Percentiles rank a stretch among this genome's conserved stretches.
Conservation (phyloP, 352 stramenopile species). For the Nothophytophthora sp. region DNA sequence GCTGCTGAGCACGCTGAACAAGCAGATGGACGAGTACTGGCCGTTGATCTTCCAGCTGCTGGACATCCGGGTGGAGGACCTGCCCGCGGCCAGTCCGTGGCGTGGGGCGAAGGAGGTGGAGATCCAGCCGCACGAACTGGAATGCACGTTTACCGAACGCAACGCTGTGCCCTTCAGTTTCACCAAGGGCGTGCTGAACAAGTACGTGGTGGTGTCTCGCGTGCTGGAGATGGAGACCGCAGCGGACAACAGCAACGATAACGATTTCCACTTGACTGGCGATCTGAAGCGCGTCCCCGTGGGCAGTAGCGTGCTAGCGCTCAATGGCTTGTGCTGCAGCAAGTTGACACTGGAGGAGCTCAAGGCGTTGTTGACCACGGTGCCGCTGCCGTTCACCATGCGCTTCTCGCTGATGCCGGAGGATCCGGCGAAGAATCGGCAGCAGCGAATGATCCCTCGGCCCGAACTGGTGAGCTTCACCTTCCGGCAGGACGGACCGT, state of each 20-base stretch:
- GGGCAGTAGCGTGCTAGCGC: constrained; percentile 61
- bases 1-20: constrained; percentile 78
- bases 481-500: constrained; percentile 74
- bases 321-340: constrained; percentile 76
- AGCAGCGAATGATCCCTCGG: constrained; percentile 48
- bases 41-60: constrained; percentile 81
- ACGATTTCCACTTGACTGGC: constrained; percentile 20
- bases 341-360: constrained; percentile 80
- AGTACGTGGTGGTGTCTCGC: constrained; percentile 62
- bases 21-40: constrained; percentile 88
- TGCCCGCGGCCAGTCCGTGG: constrained; percentile 77
- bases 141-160: constrained; percentile 54
- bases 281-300: constrained; percentile 55
- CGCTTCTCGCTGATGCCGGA: constrained; percentile 72
- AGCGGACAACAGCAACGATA: constrained; percentile 11
- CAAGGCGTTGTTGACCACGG: constrained; percentile 42
- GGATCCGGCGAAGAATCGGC: constrained; percentile 51
- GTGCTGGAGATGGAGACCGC: constrained; percentile 40
- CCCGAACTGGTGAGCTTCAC: constrained; percentile 58
- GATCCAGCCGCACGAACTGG: constrained; percentile 69
- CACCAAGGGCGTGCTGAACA: constrained; percentile 68
- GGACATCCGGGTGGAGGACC: constrained; percentile 76
- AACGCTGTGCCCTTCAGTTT: constrained; percentile 65
- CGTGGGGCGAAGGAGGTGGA: constrained; percentile 75
- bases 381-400: constrained; percentile 57